A percentile compares a stretch with the other conserved stretches of the same genome.
Evolutionary conservation across 1,139 yeast species (phyloP).

Genomic region (Debaryomycetaceae sp.): DNA sequence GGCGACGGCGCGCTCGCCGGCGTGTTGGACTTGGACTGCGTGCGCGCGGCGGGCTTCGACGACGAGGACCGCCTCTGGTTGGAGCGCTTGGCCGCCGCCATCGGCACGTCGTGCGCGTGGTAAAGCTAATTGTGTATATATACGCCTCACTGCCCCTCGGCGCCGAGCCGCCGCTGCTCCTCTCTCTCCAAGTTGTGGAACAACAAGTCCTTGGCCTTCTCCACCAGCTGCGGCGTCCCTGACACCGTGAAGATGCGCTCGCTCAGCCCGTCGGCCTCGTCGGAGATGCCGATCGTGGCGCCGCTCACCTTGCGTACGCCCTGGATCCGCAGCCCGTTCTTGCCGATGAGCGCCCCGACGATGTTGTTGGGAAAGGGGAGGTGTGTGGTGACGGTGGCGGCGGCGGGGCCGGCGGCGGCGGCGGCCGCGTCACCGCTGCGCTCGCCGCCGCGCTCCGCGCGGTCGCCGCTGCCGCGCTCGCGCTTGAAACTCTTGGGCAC

Average conservation of each 20-base stretch:
- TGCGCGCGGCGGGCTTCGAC: slow-evolving; percentile 59
- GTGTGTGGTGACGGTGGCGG: slow-evolving; percentile 3
- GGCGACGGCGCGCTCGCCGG: slow-evolving; percentile 50
- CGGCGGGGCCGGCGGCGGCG: neutral
- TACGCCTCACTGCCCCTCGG: slow-evolving; percentile 7
- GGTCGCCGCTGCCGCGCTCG: slow-evolving; percentile 11
- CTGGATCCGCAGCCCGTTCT: slow-evolving; percentile 80
- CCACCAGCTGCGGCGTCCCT: slow-evolving; percentile 63
- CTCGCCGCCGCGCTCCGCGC: slow-evolving; percentile 9
- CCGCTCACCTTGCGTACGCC: slow-evolving; percentile 80
- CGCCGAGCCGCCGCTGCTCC: slow-evolving; percentile 58
- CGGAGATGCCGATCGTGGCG: slow-evolving; percentile 75
- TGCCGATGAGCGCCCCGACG: slow-evolving; percentile 90
- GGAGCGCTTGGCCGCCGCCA: slow-evolving; percentile 51
- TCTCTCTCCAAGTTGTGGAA: slow-evolving; percentile 76
- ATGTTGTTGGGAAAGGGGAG: slow-evolving; percentile 72
- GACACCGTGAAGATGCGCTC: slow-evolving; percentile 71
- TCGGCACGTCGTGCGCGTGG: slow-evolving; percentile 49
- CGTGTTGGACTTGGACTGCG: slow-evolving; percentile 85
- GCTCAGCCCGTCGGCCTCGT: slow-evolving; percentile 59
- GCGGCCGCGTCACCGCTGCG: slow-evolving; percentile 5
- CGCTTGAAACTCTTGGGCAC: slow-evolving; percentile 43
- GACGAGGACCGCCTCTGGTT: slow-evolving; percentile 55
- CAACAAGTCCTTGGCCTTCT: slow-evolving; percentile 64
- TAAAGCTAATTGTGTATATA: no score